Evolutionary conservation across 371 early-diverging fungal species (phyloP).

Genomic region (Mortierella sp.): DNA sequence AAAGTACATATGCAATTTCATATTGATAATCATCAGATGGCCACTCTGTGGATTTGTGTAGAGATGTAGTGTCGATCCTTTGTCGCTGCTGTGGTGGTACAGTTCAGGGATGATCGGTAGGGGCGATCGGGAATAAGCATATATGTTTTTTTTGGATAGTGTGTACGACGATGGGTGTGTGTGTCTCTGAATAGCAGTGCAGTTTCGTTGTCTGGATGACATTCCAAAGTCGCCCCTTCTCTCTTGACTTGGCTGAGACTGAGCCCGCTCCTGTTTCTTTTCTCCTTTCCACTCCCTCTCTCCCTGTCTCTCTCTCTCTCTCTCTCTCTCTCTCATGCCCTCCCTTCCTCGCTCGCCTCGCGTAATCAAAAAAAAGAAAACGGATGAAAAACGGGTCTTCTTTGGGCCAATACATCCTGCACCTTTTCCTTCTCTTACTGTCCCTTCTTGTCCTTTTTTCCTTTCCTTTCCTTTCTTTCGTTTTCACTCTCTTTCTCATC

Average conservation of each 20-base stretch:
- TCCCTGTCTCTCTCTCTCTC: neutral
- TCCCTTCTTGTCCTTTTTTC: neutral
- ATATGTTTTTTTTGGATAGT: neutral
- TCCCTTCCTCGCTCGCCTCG: neutral
- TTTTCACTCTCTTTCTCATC: neutral
- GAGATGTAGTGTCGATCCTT: neutral
- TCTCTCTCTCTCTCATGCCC: neutral
- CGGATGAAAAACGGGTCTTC: neutral
- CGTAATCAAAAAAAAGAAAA: neutral
- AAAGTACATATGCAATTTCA: neutral
- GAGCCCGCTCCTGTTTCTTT: constrained; percentile 11
- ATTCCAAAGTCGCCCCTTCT: constrained; percentile 9
- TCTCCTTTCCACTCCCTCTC: neutral
- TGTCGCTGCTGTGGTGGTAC: neutral
- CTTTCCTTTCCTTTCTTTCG: neutral
- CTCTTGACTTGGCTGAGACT: neutral
- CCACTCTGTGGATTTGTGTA: neutral
- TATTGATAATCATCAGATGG: neutral
- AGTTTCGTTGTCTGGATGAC: neutral
- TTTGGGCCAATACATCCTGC: neutral
- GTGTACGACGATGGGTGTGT: neutral
- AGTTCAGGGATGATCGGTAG: neutral
- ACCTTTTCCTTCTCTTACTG: neutral
- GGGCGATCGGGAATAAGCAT: constrained; percentile 2
- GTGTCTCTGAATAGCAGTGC: neutral